Percentiles rank a stretch among this genome's conserved stretches.
Conservation (phyloP, 179 eudicot genomes). For the Beta lomatogona region DNA sequence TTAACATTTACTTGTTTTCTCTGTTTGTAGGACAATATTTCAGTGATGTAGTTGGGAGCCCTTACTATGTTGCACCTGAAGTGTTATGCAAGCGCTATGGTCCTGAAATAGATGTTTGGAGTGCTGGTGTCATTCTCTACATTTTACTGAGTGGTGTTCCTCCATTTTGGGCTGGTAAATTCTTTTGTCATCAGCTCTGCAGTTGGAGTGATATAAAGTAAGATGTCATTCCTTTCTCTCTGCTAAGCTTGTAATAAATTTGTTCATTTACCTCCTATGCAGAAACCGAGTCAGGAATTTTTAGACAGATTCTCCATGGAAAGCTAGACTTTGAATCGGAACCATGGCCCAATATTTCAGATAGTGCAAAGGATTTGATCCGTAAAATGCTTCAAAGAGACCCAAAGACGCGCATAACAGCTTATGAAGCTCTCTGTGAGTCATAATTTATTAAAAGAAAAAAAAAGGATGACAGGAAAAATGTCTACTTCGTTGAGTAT, state of each 20-base stretch:
- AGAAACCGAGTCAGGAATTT: conserved; percentile 94
- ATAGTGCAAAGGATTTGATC: conserved; percentile 79
- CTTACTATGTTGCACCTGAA: conserved; percentile 94
- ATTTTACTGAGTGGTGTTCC: conserved; percentile 84
- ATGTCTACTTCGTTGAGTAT: not conserved
- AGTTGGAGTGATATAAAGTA: not conserved
- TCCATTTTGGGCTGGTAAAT: conserved; percentile 88
- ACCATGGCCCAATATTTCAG: conserved; percentile 92
- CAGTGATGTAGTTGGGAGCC: conserved; percentile 89
- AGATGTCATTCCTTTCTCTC: not conserved
- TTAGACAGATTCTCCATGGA: conserved; percentile 76
- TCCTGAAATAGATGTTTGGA: conserved; percentile 89
- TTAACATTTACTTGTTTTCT: conserved; percentile 5
- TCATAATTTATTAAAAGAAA: conserved; percentile 10
- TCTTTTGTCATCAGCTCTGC: not conserved
- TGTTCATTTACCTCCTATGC: conserved; percentile 22
- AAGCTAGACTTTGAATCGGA: conserved; percentile 78
- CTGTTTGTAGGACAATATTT: conserved; percentile 61
- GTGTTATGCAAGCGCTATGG: conserved; percentile 88
- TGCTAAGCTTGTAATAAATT: conserved; percentile 3
- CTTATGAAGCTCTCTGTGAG: conserved; percentile 88
- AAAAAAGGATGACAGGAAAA: not conserved
- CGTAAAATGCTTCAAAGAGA: conserved; percentile 76
- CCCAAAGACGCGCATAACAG: conserved; percentile 65
- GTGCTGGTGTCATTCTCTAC: conserved; percentile 92